Evolutionary conservation across 2,329 filamentous ascomycete species (phyloP), one percentile per base, ranked within the genome.

Genomic region (Xenosphaeropsis pyriputrescens): DNA sequence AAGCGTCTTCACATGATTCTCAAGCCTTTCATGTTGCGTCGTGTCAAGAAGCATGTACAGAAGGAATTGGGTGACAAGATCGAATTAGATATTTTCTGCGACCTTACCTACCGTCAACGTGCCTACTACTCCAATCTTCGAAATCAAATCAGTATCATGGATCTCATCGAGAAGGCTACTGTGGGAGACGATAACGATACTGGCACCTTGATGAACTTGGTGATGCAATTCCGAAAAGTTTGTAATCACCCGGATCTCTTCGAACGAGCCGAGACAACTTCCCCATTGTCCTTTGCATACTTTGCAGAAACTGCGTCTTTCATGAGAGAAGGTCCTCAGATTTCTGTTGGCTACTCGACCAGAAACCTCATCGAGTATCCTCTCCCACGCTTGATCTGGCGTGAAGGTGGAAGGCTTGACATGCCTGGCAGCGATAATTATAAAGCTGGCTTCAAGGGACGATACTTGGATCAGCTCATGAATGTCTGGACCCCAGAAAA

Each of bases 171-270:
- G 59, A 96, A 95, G 69, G 86, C 85, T 2, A 89, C 89, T 2
- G 72, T 91, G 48, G 91, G 91, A 29, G 88, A 95, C 50, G 91
- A 96, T 36, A 79, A 89, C 50, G 91, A 96, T 55, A 93, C 85
- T 29, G 88, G 89, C 31, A 96, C 89, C 1, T 63, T 98, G 51
- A 96, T 98, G 91, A 98, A 98, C 59, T 68, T 98, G 46, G 91
- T 98, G 45, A 98, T 98, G 91, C 91, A 98, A 61, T 98, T 98
- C 72, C 77, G 91, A 50, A 98, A 98, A 63, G 91, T 98, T 40
- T 98, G 91, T 65, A 98, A 98, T 54, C 91, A 98, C 56, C 91
- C 91, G 0, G 91, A 98, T 60, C 62, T 98, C 26, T 98, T 98
- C 49, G 88, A 98, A 59, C 80, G 91, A 34, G 88, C 89, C 8